Base-by-base conservation (phyloP, 495 filamentous ascomycete genomes). In the Usnea hakonensis region DNA sequence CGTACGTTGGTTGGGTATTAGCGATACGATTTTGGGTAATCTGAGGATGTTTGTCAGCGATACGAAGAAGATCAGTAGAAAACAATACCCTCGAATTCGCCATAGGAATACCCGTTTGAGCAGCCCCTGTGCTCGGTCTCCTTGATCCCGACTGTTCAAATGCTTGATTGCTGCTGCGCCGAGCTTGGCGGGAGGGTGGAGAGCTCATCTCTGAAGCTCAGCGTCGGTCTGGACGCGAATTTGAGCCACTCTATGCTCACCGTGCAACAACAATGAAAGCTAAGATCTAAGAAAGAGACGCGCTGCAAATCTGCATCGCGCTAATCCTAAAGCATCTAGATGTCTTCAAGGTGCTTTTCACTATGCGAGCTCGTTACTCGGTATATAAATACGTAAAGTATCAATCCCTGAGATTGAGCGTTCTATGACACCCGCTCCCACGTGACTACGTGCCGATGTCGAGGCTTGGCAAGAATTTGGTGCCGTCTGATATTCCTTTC, bases 1-100 rank as follows among this genome's bases (percentile, higher is more conserved):
- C 85, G 62, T 83, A 87, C 3, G 79, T 78, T 2, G 86, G 83
- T 58, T 86, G 85, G 3, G 76, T 81, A 30, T 72, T 76, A 17
- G 74, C 62, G 11, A 64, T 68, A 32, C 71, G 56, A 44, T 55
- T 69, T 14, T 68, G 64, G 35, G 64, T 56, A 57, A 68, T 53
- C 66, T 68, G 52, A 23, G 56, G 30, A 33, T 19, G 23, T 61
- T 35, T 54, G 40, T 43, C 13, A 36, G 26, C 36, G 23, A 11
- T 21, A 30, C 28, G 30, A 2, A 32, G 14, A 52, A 36, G 35
- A 36, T 5, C 4, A 14, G 26, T 32, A 43, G 8, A 16, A 35
- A 41, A 37, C n/a, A 54, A 64, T 60, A 68, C 69, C 41, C 70
- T 70, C 37, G 68, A 67, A 32, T 64, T 69, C 6, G 64, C 64